phyloP scores from a whole-genome alignment of 306 rosid species.

The Ormosia semicastrata region DNA sequence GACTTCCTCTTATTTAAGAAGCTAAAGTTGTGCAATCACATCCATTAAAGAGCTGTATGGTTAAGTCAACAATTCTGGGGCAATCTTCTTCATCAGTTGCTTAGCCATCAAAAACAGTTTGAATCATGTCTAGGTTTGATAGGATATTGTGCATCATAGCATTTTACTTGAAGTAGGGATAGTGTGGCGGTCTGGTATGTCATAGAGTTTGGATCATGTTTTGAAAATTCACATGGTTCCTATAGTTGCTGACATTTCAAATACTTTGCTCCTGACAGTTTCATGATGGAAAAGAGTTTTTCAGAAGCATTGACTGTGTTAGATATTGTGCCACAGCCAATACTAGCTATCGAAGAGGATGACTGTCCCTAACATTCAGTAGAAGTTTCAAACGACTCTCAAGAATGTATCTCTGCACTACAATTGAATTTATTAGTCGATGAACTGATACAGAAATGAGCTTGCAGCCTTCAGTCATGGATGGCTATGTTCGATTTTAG shows the following conservation, averaged over 20 bases:
- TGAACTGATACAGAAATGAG: not conserved
- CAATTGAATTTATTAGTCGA: not conserved
- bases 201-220: not conserved
- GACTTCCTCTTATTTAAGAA: slow-evolving; percentile 4
- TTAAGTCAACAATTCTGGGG: not conserved
- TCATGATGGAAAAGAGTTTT: not conserved
- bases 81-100: not conserved
- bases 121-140: not conserved
- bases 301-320: not conserved
- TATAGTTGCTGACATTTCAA: not conserved
- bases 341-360: not conserved
- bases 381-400: not conserved
- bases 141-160: not conserved
- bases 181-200: not conserved
- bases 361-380: not conserved
- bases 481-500: not conserved
- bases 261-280: not conserved
- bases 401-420: not conserved
- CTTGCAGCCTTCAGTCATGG: not conserved
- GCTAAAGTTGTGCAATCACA: not conserved
- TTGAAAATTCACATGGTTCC: slow-evolving; percentile 15
- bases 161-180: not conserved
- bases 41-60: not conserved
- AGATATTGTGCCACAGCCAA: not conserved
- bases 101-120: not conserved